Percentiles rank a stretch among this genome's conserved stretches.
phyloP scores from a whole-genome alignment of 108 stramenopile genomes.

The Fragilaria crotonensis region DNA sequence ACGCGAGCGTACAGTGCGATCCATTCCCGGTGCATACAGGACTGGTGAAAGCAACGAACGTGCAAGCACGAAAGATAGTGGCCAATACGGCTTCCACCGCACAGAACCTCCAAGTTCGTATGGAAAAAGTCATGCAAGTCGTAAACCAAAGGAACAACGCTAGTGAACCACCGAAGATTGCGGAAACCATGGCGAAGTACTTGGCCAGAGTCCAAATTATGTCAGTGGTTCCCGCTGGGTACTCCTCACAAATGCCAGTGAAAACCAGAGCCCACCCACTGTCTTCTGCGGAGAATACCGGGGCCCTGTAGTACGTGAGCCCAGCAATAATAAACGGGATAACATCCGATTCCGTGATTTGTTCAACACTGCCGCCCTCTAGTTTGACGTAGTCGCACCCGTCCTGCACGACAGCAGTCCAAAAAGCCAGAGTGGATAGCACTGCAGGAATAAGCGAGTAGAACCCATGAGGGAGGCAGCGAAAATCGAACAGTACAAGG shows the following conservation, averaged over 20 bases:
- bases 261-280: slow-evolving; percentile 27
- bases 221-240: slow-evolving; percentile 33
- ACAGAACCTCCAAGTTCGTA: slow-evolving; percentile 53
- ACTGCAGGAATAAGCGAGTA: slow-evolving; percentile 28
- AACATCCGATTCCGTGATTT: slow-evolving; percentile 22
- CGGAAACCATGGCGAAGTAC: slow-evolving; percentile 31
- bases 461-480: slow-evolving; percentile 33
- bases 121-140: slow-evolving; percentile 47
- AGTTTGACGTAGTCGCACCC: slow-evolving; percentile 48
- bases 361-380: slow-evolving; percentile 25
- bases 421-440: slow-evolving; percentile 34
- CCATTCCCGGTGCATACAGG: slow-evolving; percentile 33
- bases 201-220: slow-evolving; percentile 47
- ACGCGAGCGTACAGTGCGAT: slow-evolving; percentile 24
- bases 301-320: slow-evolving; percentile 38
- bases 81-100: slow-evolving; percentile 46
- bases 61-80: slow-evolving; percentile 32
- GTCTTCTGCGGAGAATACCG: slow-evolving; percentile 16
- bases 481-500: slow-evolving; percentile 4
- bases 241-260: slow-evolving; percentile 20
- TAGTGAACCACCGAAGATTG: slow-evolving; percentile 56
- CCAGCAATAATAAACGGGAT: slow-evolving; percentile 62
- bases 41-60: slow-evolving; percentile 49
- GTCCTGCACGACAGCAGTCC: slow-evolving; percentile 37
- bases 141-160: slow-evolving; percentile 57